phyloP scores from a whole-genome alignment of 2,329 filamentous ascomycete species.

The Aspergillus pseudoviridinutans region DNA sequence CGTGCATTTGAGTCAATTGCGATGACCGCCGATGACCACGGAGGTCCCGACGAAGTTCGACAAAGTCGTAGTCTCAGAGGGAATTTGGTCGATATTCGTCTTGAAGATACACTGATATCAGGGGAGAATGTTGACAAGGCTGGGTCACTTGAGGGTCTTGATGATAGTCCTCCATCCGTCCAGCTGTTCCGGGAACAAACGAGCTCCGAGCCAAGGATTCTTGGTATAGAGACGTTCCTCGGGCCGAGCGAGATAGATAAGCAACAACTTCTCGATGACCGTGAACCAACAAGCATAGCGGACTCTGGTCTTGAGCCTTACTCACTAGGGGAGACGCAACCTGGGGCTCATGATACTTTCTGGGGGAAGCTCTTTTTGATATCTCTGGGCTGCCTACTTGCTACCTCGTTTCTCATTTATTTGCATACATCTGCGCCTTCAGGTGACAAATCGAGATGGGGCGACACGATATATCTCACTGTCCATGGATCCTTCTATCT shows the following conservation, averaged over 20 bases:
- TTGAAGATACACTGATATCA: conserved; percentile 61
- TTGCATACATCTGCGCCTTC: conserved; percentile 75
- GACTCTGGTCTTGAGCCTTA: conserved; percentile 54
- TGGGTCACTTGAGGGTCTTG: conserved; percentile 35
- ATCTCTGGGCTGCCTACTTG: conserved; percentile 74
- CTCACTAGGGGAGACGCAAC: conserved; percentile 59
- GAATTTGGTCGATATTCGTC: conserved; percentile 77
- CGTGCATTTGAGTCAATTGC: conserved; percentile 31
- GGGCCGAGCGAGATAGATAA: conserved; percentile 51
- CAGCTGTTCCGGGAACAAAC: conserved; percentile 52
- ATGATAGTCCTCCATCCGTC: conserved; percentile 51
- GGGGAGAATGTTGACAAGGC: conserved; percentile 42
- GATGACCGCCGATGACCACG: conserved; percentile 36
- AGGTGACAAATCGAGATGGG: conserved; percentile 64
- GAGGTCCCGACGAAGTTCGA: conserved; percentile 25
- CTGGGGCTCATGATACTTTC: conserved; percentile 81
- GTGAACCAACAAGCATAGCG: conserved; percentile 47
- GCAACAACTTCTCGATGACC: conserved; percentile 44
- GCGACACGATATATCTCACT: conserved; percentile 91
- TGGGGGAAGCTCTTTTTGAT: conserved; percentile 91
- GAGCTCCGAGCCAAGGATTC: conserved; percentile 35
- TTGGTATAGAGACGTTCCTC: conserved; percentile 38
- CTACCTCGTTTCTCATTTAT: conserved; percentile 84
- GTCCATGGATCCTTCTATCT: conserved; percentile 83
- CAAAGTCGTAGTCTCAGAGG: conserved; percentile 57